A percentile compares a stretch with the other conserved stretches of the same genome.
Conservation (phyloP, 345 rosid species). For the Brassica nigra region DNA sequence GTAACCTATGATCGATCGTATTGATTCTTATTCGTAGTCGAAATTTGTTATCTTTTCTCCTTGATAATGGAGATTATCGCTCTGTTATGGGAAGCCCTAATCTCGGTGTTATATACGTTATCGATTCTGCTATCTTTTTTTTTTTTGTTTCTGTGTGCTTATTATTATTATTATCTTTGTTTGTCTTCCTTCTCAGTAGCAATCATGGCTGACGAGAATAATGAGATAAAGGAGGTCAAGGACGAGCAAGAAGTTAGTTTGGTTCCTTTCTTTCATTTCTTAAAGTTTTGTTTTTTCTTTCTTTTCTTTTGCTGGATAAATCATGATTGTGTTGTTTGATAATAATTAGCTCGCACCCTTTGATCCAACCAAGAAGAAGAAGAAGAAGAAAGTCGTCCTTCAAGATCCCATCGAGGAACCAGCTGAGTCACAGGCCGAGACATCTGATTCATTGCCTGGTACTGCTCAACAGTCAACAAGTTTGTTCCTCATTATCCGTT, state of each 20-base stretch:
- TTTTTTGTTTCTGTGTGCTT: neutral
- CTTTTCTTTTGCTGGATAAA: neutral
- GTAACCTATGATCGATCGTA: neutral
- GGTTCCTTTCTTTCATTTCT: neutral
- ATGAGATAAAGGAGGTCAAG: slow-evolving; percentile 36
- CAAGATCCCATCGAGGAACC: slow-evolving; percentile 42
- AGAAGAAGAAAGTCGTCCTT: slow-evolving; percentile 70
- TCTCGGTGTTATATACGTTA: neutral
- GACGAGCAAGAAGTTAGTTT: slow-evolving; percentile 41
- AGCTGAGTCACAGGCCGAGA: slow-evolving; percentile 59
- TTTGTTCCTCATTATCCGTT: neutral
- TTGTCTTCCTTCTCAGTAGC: slow-evolving; percentile 13
- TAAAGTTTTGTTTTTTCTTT: neutral
- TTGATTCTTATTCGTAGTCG: neutral
- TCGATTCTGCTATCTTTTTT: neutral
- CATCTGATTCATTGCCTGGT: slow-evolving; percentile 61
- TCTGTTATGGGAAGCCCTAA: neutral
- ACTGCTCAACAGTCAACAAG: neutral
- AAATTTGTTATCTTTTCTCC: neutral
- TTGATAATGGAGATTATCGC: neutral
- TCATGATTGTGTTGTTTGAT: neutral
- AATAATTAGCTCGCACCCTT: slow-evolving; percentile 58
- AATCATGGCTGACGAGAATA: slow-evolving; percentile 42
- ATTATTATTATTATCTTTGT: neutral
- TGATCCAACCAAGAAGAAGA: slow-evolving; percentile 73